Evolutionary conservation across 148 eudicot species (phyloP), one percentile per base, ranked within the genome.

Genomic region (Rhododendron henanense): DNA sequence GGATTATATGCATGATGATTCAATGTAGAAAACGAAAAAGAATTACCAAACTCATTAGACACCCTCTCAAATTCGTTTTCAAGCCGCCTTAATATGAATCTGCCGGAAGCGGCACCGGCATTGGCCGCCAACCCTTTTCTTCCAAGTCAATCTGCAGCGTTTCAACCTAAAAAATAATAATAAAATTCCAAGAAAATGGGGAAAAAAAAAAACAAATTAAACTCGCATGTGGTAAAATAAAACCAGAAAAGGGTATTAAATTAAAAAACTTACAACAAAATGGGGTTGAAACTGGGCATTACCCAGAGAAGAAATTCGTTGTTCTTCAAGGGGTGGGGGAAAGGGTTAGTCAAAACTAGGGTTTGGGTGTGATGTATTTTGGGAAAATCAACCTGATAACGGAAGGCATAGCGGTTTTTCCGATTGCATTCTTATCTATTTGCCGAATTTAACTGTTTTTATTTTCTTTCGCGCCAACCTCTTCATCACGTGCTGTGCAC

Each of bases 51-150:
- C 48, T 78, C 81, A 47, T 78, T 13, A 47, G 18, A 47, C 50
- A 76, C 79, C 51, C 79, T 76, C 41, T 76, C 4, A 41, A 41
- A 39, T 41, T 76, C 11, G 79, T 39, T 9, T 35, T 47, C 28
- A 78, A n/a, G 81, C 55, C 81, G 55, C 81, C 55, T 0, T 18
- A n/a, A n/a, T 8, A 10, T 10, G 19, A 78, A 78, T 23, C 57
- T n/a, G 57, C 81, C 35, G 81, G 81, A 78, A n/a, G 55, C 55
- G 57, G 55, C 81, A 78, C 55, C 35, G 81, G 53, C 81, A 78
- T 44, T 78, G 25, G 55, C 33, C 55, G 25, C 81, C 55, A 45
- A 47, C 57, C 55, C 55, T 77, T 44, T 44, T 41, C 8, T 41
- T 41, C 51, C 80, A 23, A 77, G 80, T 41, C 51, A 77, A 44